phyloP scores from a whole-genome alignment of 306 rosid genomes.

The Amphicarpaea edgeworthii region DNA sequence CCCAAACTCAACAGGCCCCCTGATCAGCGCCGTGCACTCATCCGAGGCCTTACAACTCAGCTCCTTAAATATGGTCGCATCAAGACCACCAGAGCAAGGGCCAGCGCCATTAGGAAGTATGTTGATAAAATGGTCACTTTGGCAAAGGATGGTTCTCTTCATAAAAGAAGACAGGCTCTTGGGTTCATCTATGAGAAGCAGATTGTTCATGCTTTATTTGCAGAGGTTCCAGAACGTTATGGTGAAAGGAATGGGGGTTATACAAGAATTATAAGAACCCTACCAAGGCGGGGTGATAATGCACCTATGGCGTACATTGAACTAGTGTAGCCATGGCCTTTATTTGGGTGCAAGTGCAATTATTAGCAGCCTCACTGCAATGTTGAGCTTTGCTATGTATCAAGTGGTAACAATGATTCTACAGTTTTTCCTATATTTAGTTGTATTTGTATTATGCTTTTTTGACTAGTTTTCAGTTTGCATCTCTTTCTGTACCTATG shows the following conservation, averaged over 20 bases:
- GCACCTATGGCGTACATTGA: conserved; percentile 98
- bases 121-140: conserved; percentile 95
- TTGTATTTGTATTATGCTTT: conserved; percentile 39
- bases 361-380: conserved; percentile 14
- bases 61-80: conserved; percentile 94
- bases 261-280: conserved; percentile 83
- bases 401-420: conserved; percentile 31
- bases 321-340: conserved; percentile 70
- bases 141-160: conserved; percentile 94
- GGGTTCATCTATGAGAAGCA: conserved; percentile 95
- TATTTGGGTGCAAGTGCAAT: conserved; percentile 23
- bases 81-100: conserved; percentile 94
- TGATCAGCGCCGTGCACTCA: conserved; percentile 87
- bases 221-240: conserved; percentile 87
- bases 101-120: conserved; percentile 92
- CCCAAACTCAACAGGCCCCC: conserved; percentile 98
- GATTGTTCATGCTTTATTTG: conserved; percentile 94
- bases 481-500: conserved; percentile 25
- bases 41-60: conserved; percentile 94
- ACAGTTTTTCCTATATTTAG: conserved; percentile 22
- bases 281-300: conserved; percentile 94
- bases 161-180: conserved; percentile 97
- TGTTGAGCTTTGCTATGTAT: conserved; percentile 37
- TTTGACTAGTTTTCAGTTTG: conserved; percentile 14
- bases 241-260: conserved; percentile 97